These are phyloP conservation scores for Olyra latifolia DNA, from an alignment of 176 grass and related monocot species.

Conservation along the genomic window DNA sequence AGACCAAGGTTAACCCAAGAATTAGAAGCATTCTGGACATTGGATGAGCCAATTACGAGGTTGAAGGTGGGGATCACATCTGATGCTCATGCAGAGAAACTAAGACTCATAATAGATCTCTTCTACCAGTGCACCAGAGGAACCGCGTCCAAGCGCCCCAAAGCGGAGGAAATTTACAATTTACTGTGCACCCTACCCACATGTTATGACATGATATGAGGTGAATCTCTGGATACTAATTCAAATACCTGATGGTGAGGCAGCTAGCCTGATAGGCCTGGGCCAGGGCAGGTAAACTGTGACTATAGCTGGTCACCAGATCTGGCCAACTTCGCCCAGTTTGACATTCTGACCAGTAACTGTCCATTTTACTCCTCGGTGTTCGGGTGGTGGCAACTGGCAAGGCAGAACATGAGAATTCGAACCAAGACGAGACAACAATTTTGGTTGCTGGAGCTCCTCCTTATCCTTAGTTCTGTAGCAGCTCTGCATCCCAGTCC, in stretches of 20 bases:
- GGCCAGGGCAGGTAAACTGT: background rate
- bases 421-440: constrained; percentile 22
- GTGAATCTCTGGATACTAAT: constrained; percentile 32
- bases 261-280: background rate
- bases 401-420: constrained; percentile 11
- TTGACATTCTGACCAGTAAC: background rate
- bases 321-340: background rate
- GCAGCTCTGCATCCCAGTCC: background rate
- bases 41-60: constrained; percentile 52
- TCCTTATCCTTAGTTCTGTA: constrained; percentile 17
- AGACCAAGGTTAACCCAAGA: constrained; percentile 81
- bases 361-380: background rate
- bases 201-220: constrained; percentile 35
- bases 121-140: constrained; percentile 88
- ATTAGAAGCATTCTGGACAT: constrained; percentile 64
- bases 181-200: constrained; percentile 55
- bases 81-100: constrained; percentile 69
- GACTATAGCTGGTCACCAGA: background rate
- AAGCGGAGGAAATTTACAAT: constrained; percentile 68
- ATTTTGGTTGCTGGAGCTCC: constrained; percentile 9
- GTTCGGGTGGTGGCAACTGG: background rate
- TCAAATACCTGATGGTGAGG: background rate
- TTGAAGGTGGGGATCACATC: constrained; percentile 59
- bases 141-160: constrained; percentile 57
- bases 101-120: constrained; percentile 75